A percentile compares a stretch with the other conserved stretches of the same genome.
These are phyloP conservation scores for Exophiala dermatitidis DNA, from an alignment of 2,329 filamentous ascomycete species.

Conservation along the genomic window DNA sequence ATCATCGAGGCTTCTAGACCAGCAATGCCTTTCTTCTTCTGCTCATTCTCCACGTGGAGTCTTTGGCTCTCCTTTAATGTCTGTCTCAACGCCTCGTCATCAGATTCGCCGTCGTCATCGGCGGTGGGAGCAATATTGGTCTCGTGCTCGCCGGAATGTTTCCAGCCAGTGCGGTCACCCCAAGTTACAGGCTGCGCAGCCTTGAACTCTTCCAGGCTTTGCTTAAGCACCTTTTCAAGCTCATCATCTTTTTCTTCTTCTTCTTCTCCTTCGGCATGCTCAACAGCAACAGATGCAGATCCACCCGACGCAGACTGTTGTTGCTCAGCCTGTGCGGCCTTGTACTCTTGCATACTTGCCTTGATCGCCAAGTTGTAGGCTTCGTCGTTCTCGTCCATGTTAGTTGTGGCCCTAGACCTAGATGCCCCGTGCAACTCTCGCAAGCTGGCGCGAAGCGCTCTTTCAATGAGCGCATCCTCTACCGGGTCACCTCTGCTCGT, in stretches of 20 bases:
- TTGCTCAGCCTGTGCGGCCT: slow-evolving; percentile 22
- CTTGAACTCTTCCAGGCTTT: slow-evolving; percentile 38
- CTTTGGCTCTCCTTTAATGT: slow-evolving; percentile 33
- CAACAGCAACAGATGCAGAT: neutral
- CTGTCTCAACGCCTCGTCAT: slow-evolving; percentile 34
- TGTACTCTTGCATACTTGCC: slow-evolving; percentile 24
- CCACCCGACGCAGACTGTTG: neutral
- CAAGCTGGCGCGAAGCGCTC: slow-evolving; percentile 66
- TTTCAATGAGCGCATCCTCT: slow-evolving; percentile 65
- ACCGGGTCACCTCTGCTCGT: slow-evolving; percentile 62
- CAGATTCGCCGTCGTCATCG: slow-evolving; percentile 20
- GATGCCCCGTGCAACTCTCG: slow-evolving; percentile 43
- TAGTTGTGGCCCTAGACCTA: slow-evolving; percentile 22
- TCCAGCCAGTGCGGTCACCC: neutral
- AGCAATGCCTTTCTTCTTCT: slow-evolving; percentile 10
- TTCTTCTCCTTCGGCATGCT: no score
- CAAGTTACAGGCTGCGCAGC: neutral
- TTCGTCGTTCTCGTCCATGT: slow-evolving; percentile 27
- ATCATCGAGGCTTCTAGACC: slow-evolving; percentile 1
- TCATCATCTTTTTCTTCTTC: slow-evolving; percentile 30
- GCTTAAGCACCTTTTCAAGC: slow-evolving; percentile 40
- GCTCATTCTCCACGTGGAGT: slow-evolving; percentile 19
- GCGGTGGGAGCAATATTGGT: no score
- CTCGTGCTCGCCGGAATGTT: no score
- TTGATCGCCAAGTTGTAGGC: slow-evolving; percentile 29